phyloP scores from a whole-genome alignment of 306 rosid genomes.

The Coriaria nepalensis region DNA sequence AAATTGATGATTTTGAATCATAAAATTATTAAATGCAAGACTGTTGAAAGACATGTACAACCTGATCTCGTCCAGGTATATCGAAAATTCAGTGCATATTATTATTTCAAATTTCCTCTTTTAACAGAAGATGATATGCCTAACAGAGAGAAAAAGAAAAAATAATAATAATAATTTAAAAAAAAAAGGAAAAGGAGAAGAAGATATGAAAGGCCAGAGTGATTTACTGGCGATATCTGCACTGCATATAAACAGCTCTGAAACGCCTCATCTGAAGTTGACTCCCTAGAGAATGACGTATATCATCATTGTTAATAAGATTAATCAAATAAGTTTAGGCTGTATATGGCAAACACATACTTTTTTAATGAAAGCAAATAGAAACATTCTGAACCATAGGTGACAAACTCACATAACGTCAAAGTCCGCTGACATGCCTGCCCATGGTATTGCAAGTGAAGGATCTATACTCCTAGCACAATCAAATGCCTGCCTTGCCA shows the following conservation, averaged over 20 bases:
- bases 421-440: constrained; percentile 86
- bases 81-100: too few relatives aligned
- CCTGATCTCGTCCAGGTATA: too few relatives aligned
- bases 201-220: constrained; percentile 9
- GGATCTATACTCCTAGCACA: constrained; percentile 92
- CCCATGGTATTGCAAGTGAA: constrained; percentile 89
- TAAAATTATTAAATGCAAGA: too few relatives aligned
- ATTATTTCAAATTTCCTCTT: too few relatives aligned
- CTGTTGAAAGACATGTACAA: too few relatives aligned
- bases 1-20: too few relatives aligned
- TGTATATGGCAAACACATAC: too few relatives aligned
- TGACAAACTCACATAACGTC: constrained; percentile 30
- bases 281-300: constrained; percentile 28
- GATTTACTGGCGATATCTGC: constrained; percentile 69
- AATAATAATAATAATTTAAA: too few relatives aligned
- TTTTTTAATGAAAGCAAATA: constrained; percentile 1
- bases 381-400: constrained; percentile 3
- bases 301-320: too few relatives aligned
- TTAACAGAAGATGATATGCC: too few relatives aligned
- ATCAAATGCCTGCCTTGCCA: constrained; percentile 77
- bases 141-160: too few relatives aligned
- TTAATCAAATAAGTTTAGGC: too few relatives aligned
- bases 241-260: constrained; percentile 88
- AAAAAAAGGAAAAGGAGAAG: background rate
- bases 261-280: constrained; percentile 62